Percentiles rank a stretch among this genome's conserved stretches.
phyloP scores from a whole-genome alignment of 768 basidiomycete species.

The Pleurotus platypus region DNA sequence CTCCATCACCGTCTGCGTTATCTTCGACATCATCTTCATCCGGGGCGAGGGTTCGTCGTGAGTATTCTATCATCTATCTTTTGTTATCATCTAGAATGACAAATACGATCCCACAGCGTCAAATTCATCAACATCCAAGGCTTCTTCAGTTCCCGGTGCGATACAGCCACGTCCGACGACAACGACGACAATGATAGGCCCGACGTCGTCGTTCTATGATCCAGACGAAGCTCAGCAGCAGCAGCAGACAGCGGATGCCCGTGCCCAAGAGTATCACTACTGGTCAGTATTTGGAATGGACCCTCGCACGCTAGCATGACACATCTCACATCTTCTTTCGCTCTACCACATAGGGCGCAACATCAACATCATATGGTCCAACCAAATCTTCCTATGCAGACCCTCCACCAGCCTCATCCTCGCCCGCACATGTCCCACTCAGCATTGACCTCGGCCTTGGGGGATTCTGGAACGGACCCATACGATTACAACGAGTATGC shows the following conservation, averaged over 20 bases:
- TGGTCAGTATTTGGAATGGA: constrained; percentile 18
- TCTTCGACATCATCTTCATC: constrained; percentile 8
- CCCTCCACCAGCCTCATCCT: constrained; percentile 2
- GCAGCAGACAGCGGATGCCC: constrained; percentile 12
- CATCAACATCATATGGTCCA: background rate
- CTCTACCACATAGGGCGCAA: background rate
- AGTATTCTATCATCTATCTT: background rate
- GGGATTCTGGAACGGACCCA: background rate
- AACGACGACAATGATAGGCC: constrained; percentile 47
- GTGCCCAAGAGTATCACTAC: constrained; percentile 38
- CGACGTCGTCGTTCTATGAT: constrained; percentile 52
- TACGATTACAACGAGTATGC: constrained; percentile 3
- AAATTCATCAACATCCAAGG: constrained; percentile 2
- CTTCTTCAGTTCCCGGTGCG: background rate
- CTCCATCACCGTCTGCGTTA: constrained; percentile 1
- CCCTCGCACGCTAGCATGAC: constrained; percentile 1
- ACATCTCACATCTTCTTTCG: background rate
- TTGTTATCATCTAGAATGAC: background rate
- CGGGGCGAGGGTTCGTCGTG: constrained; percentile 2
- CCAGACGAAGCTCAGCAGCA: constrained; percentile 29
- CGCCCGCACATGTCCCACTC: background rate
- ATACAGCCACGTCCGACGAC: background rate
- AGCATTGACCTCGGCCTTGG: constrained; percentile 1
- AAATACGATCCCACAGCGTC: constrained; percentile 4
- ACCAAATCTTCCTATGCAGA: background rate